Conservation (phyloP, 148 eudicot genomes). For the Linanthus parryae region DNA sequence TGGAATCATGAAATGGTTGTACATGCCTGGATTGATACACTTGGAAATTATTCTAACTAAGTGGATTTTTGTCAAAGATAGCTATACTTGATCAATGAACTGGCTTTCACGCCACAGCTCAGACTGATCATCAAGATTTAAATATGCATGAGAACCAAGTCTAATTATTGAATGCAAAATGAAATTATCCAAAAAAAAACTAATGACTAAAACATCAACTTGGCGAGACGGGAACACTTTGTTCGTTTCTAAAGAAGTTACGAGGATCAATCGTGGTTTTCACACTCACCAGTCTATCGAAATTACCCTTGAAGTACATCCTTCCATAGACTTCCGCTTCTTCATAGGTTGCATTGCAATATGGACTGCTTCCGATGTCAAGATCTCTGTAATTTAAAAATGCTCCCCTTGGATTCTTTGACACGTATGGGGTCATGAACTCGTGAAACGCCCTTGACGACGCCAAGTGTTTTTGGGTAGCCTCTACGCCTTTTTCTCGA, state of each 20-base stretch:
- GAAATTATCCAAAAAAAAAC: too few relatives aligned
- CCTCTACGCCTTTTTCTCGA: conserved; percentile 6
- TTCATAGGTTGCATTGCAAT: not conserved
- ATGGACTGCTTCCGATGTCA: conserved; percentile 20
- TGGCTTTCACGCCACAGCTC: too few relatives aligned
- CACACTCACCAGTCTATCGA: conserved; percentile 16
- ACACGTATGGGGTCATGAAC: conserved; percentile 30
- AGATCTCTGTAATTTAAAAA: conserved; percentile 32
- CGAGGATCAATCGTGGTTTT: conserved; percentile 6
- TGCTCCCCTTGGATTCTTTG: conserved; percentile 29
- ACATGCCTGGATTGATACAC: too few relatives aligned
- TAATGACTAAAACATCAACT: too few relatives aligned
- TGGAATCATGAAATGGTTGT: too few relatives aligned
- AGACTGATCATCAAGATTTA: too few relatives aligned
- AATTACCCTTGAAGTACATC: conserved; percentile 26
- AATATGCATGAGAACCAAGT: too few relatives aligned
- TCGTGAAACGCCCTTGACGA: not conserved
- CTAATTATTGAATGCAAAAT: too few relatives aligned
- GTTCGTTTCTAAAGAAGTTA: conserved; percentile 10
- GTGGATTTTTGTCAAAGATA: too few relatives aligned
- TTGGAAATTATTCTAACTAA: too few relatives aligned
- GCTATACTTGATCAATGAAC: too few relatives aligned
- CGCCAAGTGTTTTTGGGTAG: not conserved
- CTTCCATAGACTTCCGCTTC: conserved; percentile 16
- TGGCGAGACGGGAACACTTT: conserved; percentile 14